Base-by-base conservation (phyloP, 495 filamentous ascomycete genomes). In the Parmelia sp. region DNA sequence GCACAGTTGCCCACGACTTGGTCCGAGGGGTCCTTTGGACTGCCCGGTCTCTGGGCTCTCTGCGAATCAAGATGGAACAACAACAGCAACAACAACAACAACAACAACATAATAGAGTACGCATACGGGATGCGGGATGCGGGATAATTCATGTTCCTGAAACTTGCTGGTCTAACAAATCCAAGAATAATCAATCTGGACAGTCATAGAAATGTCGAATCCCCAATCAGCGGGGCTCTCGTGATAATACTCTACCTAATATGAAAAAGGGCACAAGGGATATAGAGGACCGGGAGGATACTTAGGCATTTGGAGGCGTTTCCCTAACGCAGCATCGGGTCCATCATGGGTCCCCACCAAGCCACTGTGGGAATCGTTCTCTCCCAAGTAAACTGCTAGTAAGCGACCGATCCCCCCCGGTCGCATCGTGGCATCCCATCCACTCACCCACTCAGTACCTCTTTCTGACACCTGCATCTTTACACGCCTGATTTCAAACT, bases 291-390 rank as follows among this genome's bases (percentile, higher is more conserved):
- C 49, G 49, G 25, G 10, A 36, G 17, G 42, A 14, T 27, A 53
- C 29, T 27, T n/a, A 31, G 27, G 49, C 29, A 31, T 53, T 53
- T 4, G 31, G 27, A 29, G 49, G 49, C 49, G 25, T 53, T 23
- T 3, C 45, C n/a, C 45, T 27, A 49, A 19, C 12, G 49, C 49
- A 53, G 27, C 14, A 53, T 53, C 49, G 14, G 5, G 11, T n/a
- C n/a, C n/a, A n/a, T n/a, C n/a, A n/a, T n/a, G n/a, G n/a, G n/a
- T 29, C 25, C 27, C 4, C 3, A 53, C 49, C 49, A 53, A 31
- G 17, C 25, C 31, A 53, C 27, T 53, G 49, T 55, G 31, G 51
- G 51, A 55, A 55, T 55, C 51, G 51, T 21, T 33, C 17, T n/a
- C 27, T 55, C 29, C 15, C 29, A 55, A 53, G 27, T 0, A 11